Base-by-base conservation (phyloP, 495 filamentous ascomycete species). In the Xylaria flabelliformis region DNA sequence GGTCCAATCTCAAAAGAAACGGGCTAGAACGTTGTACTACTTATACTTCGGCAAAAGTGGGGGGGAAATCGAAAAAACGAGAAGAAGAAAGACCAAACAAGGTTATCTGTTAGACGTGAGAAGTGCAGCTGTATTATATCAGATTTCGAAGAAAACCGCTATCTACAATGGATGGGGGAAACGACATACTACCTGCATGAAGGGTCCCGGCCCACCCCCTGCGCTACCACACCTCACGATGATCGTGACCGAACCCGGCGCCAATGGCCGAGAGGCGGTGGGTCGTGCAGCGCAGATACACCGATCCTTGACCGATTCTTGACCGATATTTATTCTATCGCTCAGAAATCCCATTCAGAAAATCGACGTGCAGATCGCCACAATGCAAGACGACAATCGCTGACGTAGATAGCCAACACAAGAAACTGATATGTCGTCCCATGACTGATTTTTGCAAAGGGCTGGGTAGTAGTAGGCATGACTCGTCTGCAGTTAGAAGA, bases 221-320 rank as follows among this genome's bases (percentile, higher is more conserved):
- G 15, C 42, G 26, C 42, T 53, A 66, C 44, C 44, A 66, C 64
- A 32, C 44, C 39, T 42, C 10, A 7, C 36, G 42, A 39, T 53
- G 42, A 69, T 69, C 67, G 55, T 69, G 67, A 62, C 55, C 55
- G 21, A 69, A 39, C 67, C 55, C 32, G 67, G 53, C 67, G 53
- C 66, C 21, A 58, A 29, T 58, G 17, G 12, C 10, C 21, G 65
- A 26, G 65, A 56, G 41, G 46, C 15, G 21, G 67, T 69, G 67
- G 53, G 67, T 51, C 51, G 21, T 13, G 36, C 51, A 29, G 34
- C 34, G 26, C 59, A 34, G 19, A 41, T 24, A 61, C n/a, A 63
- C 32, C 19, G 59, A 24, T 63, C 10, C n/a, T 36, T 12, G 36
- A 7, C 58, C 17, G 59, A 24, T 63, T 21, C n/a, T 36, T 12